Evolutionary conservation across 1,139 yeast genomes (phyloP).

Genomic region (Blastobotrys arbuscula): DNA sequence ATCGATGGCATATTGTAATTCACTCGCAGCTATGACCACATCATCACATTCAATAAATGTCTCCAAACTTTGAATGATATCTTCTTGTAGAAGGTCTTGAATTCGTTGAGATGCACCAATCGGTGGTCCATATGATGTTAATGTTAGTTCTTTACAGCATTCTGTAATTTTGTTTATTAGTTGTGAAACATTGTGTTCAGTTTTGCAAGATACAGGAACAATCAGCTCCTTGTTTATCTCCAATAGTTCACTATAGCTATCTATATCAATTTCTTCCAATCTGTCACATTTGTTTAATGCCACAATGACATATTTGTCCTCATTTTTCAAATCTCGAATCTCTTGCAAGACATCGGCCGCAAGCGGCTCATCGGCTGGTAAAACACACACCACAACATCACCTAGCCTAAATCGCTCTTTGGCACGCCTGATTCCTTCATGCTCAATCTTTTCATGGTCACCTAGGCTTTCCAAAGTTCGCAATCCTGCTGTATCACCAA

Average conservation of each 20-base stretch:
- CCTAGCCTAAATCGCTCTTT: constrained; percentile 55
- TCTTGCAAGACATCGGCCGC: constrained; percentile 23
- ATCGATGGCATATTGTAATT: constrained; percentile 65
- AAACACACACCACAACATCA: constrained; percentile 45
- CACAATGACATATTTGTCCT: constrained; percentile 23
- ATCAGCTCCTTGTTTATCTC: constrained; percentile 34
- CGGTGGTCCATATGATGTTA: constrained; percentile 18
- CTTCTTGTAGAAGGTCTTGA: constrained; percentile 63
- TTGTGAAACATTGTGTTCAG: constrained; percentile 49
- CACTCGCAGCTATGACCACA: constrained; percentile 76
- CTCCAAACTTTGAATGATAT: constrained; percentile 66
- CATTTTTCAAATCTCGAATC: constrained; percentile 24
- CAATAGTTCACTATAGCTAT: constrained; percentile 18
- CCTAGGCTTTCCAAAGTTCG: constrained; percentile 38
- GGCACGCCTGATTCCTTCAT: constrained; percentile 79
- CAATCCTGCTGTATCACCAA: constrained; percentile 94
- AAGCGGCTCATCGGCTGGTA: constrained; percentile 24
- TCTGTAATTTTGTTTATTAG: constrained; percentile 40
- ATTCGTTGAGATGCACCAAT: constrained; percentile 68
- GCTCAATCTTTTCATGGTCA: constrained; percentile 53
- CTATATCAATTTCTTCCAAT: constrained; percentile 1
- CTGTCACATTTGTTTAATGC: constrained; percentile 35
- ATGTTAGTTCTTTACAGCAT: constrained; percentile 43
- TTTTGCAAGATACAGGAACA: constrained; percentile 56
- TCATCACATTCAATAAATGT: constrained; percentile 68